Evolutionary conservation across 495 filamentous ascomycete species (phyloP), one percentile per base, ranked within the genome.

Genomic region (Annulohypoxylon maeteangense): DNA sequence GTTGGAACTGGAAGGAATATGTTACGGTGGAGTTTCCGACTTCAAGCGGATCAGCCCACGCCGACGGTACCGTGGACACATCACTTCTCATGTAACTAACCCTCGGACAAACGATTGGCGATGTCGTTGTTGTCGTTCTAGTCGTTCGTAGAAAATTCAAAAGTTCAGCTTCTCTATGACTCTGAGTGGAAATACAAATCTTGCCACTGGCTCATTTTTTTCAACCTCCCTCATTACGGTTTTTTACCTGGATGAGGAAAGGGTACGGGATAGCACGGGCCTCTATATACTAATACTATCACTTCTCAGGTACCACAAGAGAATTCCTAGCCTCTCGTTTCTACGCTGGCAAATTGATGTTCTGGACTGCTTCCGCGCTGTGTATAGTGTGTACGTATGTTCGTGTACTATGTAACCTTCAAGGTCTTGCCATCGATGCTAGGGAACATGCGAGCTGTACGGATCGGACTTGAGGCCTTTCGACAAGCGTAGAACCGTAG

Each of bases 291-390:
- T 65, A 36, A 67, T 54, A 57, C 31, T 65, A 36, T 73, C 70
- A 73, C 62, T 69, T 73, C 27, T 73, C 70, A 69, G 18, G 70
- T 73, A 58, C 65, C 62, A 73, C 65, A 62, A 63, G 64, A 65
- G 40, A 56, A 44, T 29, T 65, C 25, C 57, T 50, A 62, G 55
- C 64, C 57, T 66, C 40, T 67, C 50, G 38, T 42, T 16, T 42
- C 44, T 18, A 51, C 38, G 66, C 42, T 59, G 65, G 65, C 58
- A 32, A 61, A 64, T 57, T 68, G 16, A n/a, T 38, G 64, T 72
- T 68, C 59, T 72, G 64, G 70, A 56, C 51, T 53, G 63, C 44
- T 64, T 67, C 69, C 69, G 59, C 64, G 64, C 20, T 57, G 56
- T 60, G 58, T 51, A 48, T 59, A 59, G n/a, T 57, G 56, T 60